phyloP scores from a whole-genome alignment of 2,329 filamentous ascomycete species.

The Paraconiothyrium sp. region DNA sequence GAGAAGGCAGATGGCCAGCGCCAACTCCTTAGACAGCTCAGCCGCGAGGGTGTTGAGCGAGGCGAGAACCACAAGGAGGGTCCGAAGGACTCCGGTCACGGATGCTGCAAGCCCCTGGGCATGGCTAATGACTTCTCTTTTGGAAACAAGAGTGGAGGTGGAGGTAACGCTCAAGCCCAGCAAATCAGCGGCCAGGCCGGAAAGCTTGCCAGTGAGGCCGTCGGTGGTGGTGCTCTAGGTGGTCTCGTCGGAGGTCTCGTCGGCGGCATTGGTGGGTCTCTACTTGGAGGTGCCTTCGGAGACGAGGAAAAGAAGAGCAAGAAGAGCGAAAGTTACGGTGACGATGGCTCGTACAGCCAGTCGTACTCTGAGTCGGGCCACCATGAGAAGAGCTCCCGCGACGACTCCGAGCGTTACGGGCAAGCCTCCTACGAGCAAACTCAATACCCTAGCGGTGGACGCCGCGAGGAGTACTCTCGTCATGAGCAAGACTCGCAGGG shows the following conservation, averaged over 20 bases:
- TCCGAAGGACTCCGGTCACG: slow-evolving; percentile 84
- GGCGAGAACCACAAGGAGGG: slow-evolving; percentile 89
- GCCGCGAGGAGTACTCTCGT: slow-evolving; percentile 68
- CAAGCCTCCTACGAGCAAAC: slow-evolving; percentile 70
- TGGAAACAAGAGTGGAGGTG: slow-evolving; percentile 57
- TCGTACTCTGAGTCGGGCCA: slow-evolving; percentile 70
- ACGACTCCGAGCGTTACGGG: slow-evolving; percentile 62
- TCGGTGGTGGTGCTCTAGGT: slow-evolving; percentile 72
- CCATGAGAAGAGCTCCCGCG: slow-evolving; percentile 48
- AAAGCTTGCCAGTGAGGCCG: slow-evolving; percentile 66
- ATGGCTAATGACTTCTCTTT: slow-evolving; percentile 70
- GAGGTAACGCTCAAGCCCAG: slow-evolving; percentile 39
- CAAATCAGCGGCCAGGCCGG: slow-evolving; percentile 53
- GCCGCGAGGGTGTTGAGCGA: slow-evolving; percentile 77
- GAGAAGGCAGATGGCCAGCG: slow-evolving; percentile 72
- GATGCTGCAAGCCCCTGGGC: slow-evolving; percentile 80
- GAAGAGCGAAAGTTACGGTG: slow-evolving; percentile 62
- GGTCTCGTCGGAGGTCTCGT: slow-evolving; percentile 76
- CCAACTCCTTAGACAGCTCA: slow-evolving; percentile 77
- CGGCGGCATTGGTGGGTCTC: slow-evolving; percentile 64
- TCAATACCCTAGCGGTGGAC: slow-evolving; percentile 65
- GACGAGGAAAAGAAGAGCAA: slow-evolving; percentile 64
- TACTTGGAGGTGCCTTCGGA: slow-evolving; percentile 70
- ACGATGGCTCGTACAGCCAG: slow-evolving; percentile 70
- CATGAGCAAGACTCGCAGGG: slow-evolving; percentile 64